Base-by-base conservation (phyloP, 768 basidiomycete genomes). In the Pleurotus salmoneostramineus region DNA sequence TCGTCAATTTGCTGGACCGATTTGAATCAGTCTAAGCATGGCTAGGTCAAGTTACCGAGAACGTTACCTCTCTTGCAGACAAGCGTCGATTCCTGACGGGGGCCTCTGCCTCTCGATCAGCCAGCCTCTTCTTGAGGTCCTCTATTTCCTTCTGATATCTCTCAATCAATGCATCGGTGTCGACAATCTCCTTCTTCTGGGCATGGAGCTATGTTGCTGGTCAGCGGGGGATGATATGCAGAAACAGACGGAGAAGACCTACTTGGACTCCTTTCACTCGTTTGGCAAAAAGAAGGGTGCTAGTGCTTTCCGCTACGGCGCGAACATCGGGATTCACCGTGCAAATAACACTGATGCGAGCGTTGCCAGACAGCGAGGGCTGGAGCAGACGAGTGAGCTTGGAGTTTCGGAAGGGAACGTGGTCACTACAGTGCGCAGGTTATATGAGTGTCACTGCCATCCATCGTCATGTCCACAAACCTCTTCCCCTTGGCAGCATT, bases 131-230 rank as follows among this genome's bases (percentile, higher is more conserved):
- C 75, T 88, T 91, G 55, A 99, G 83, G 43, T 91, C 89, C 50
- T 95, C 95, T 56, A 99, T 96, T 73, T 98, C 94, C 65, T 90
- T 91, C 63, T 92, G 84, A 69, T 98, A 98, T 51, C 93, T 83
- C 74, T 96, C 93, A 61, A 99, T 91, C 42, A 97, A 79, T 0
- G 94, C 95, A 60, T 95, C 92, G 0, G 93, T 94, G 64, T 97
- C 93, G 3, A 97, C 85, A 8, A 98, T 78, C 69, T 97, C 95
- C 70, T 93, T 95, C 85, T 93, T 94, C 74, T 90, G 85, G 3
- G 95, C 95, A 59, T 88, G 83, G 37, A 98, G 74, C 81, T 87
- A 63, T 15, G 46, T 58, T 56, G 31, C 14, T 32, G 32, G n/a
- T 47, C 48, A 31, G 49, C 32, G 43, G 5, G 5, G 10, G n/a